Evolutionary conservation across 208 protist genomes (phyloP).

Genomic region (Crithidia sp.): DNA sequence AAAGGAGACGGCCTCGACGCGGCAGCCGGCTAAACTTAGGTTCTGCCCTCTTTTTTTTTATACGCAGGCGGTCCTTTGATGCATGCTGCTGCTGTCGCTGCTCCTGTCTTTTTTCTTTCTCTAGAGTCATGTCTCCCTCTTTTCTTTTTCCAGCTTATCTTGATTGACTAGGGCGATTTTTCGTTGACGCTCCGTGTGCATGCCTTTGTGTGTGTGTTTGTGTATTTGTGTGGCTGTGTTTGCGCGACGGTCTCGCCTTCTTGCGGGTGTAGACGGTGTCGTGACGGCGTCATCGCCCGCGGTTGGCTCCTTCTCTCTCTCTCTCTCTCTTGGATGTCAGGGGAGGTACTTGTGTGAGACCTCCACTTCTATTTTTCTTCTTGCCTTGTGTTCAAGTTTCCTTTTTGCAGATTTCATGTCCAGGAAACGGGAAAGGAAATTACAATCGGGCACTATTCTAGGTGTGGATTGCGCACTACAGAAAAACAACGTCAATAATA

Average conservation of each 20-base stretch:
- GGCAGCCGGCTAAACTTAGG: no score
- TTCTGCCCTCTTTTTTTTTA: neutral
- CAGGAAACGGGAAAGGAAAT: no score
- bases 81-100: neutral
- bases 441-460: no score
- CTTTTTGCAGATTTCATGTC: neutral
- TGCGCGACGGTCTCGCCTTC: no score
- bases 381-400: neutral
- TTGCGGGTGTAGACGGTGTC: no score
- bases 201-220: neutral
- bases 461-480: no score
- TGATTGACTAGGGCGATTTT: no score
- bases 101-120: neutral
- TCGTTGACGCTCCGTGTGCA: no score
- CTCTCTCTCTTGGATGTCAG: neutral
- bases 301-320: neutral
- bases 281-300: no score
- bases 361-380: neutral
- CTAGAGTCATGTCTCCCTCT: neutral
- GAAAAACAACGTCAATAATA: no score
- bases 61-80: neutral
- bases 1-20: no score
- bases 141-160: neutral
- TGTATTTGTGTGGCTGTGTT: slow-evolving; percentile 4
- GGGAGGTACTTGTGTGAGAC: no score